Conservation (phyloP, 495 filamentous ascomycete species). For the Penicillium riverlandense region DNA sequence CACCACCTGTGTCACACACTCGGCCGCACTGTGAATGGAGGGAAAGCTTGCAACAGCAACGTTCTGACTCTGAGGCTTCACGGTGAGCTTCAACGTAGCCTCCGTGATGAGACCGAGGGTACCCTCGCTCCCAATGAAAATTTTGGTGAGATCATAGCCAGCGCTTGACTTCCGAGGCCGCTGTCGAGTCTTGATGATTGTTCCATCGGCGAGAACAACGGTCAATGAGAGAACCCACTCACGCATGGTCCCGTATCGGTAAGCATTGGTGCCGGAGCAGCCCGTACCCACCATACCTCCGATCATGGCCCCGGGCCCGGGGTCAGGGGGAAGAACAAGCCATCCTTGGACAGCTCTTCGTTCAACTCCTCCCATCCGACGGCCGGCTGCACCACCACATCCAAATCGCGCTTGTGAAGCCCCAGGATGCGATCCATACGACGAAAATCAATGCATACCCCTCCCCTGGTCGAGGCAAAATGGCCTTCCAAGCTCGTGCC, state of each 20-base stretch:
- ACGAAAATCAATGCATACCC: slow-evolving; percentile 57
- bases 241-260: slow-evolving; percentile 62
- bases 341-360: slow-evolving; percentile 45
- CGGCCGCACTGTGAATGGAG: slow-evolving; percentile 48
- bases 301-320: slow-evolving; percentile 61
- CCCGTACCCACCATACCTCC: slow-evolving; percentile 64
- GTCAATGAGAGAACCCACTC: slow-evolving; percentile 62
- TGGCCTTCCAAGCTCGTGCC: slow-evolving; percentile 61
- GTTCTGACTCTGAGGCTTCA: slow-evolving; percentile 53
- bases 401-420: slow-evolving; percentile 51
- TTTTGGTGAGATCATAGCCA: slow-evolving; percentile 56
- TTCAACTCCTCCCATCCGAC: slow-evolving; percentile 60
- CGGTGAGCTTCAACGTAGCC: slow-evolving; percentile 55
- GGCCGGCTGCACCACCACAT: slow-evolving; percentile 61
- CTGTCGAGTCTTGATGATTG: slow-evolving; percentile 57
- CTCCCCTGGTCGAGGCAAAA: slow-evolving; percentile 53
- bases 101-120: slow-evolving; percentile 61
- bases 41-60: slow-evolving; percentile 58
- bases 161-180: slow-evolving; percentile 60
- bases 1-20: slow-evolving; percentile 53
- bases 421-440: slow-evolving; percentile 55
- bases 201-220: slow-evolving; percentile 59
- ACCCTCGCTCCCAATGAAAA: slow-evolving; percentile 60
- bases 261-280: slow-evolving; percentile 61
- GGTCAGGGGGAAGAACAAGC: slow-evolving; percentile 64